Base-by-base conservation (phyloP, 495 filamentous ascomycete genomes). In the Neurospora intermedia region DNA sequence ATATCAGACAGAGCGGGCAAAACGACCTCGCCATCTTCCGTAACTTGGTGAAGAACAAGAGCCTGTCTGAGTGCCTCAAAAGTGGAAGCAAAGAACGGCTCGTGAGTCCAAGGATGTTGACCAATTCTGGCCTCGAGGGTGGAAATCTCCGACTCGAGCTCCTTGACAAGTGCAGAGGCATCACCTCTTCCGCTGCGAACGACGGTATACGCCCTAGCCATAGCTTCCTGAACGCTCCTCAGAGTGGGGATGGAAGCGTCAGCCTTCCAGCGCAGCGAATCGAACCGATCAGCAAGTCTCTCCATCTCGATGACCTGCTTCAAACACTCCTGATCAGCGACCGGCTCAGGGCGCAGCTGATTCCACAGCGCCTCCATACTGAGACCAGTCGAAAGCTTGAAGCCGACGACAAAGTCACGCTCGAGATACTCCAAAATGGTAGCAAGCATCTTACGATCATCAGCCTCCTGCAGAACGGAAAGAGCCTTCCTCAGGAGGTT, bases 291-390 rank as follows among this genome's bases (percentile, higher is more conserved):
- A 0, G 91, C 91, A n/a, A 96, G 87, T 4, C 80, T 79, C 78
- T 95, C 91, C 77, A 97, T 80, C 18, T 88, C 82, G 16, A 91
- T 80, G 8, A 86, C 82, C 41, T 88, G 81, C 35, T 86, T 87
- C 6, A 92, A 89, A 7, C 84, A 82, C 15, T 76, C 73, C 15
- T 79, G 73, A 45, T 79, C 77, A 3, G 78, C 76, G 9, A 87
- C 81, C 2, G 85, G 82, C 43, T 81, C 77, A 15, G 94, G 94
- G 75, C 89, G 87, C 75, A 95, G 88, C 0, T 81, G 75, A 45
- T 86, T 86, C 96, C 96, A 99, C 1, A 98, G 84, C 38, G 81
- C 81, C 78, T 97, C 93, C 93, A 98, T 97, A 74, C 89, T 90
- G 20, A 93, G 85, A 2, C 94, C 94, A 3, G 89, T 94, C 0